Base-by-base conservation (phyloP, 2,329 filamentous ascomycete species). In the Fusarium nygamai region DNA sequence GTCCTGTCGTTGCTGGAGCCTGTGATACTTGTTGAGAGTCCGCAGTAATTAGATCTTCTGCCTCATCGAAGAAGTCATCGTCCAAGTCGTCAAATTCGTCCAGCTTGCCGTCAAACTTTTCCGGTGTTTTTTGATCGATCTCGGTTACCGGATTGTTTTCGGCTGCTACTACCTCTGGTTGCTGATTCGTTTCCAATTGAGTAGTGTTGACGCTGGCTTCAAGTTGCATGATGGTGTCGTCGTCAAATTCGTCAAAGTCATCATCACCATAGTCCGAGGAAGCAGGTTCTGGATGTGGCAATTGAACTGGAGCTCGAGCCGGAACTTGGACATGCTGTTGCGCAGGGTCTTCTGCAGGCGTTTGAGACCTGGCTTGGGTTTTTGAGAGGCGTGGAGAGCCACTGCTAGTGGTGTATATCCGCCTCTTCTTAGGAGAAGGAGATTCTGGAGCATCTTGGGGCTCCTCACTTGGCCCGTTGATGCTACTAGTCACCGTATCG, bases 51-150 rank as follows among this genome's bases (percentile, higher is more conserved):
- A 80, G 71, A 9, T 77, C 73, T 31, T 85, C 86, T 16, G 85
- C 86, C 22, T 81, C 86, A 11, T 86, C 85, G 64, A 90, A 86
- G 14, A 88, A 83, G 53, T 92, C 89, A 69, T 92, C 91, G 65
- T 93, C 91, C 58, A 89, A 76, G 71, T 93, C 91, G 51, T 88
- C 91, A 82, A 93, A 92, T 50, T 92, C 91, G 59, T 92, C 78
- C 9, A 64, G 39, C 46, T 67, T 62, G 70, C 93, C 91, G 51
- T 88, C 91, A 82, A 93, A 92, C 44, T 92, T 91, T 60, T 92
- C 76, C 8, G 60, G 29, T 29, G 20, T 19, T 27, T 46, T 46
- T 71, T 93, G 91, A 50, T 88, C 91, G 82, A 92, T 92, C 47
- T 92, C 91, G 59, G 92, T 74, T 4, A 58, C 41, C n/a, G 36